Evolutionary conservation across 495 filamentous ascomycete genomes (phyloP).

Genomic region (Penicillium robsamsonii): DNA sequence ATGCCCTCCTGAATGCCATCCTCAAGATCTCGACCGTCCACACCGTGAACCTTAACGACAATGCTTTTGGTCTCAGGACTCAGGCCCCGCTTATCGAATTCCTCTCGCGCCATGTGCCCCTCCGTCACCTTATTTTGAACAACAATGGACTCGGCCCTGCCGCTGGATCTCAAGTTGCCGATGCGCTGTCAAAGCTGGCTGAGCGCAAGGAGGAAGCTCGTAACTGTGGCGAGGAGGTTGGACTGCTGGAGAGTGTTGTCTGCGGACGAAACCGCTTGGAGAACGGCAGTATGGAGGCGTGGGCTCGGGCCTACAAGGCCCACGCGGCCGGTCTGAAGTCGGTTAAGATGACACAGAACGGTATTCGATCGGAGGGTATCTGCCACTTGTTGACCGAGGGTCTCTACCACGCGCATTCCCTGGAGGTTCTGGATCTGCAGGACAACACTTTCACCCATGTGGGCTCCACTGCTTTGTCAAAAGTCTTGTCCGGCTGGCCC

Average conservation of each 20-base stretch:
- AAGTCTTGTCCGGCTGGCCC: conserved; percentile 70
- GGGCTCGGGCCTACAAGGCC: conserved; percentile 80
- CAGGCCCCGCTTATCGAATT: conserved; percentile 81
- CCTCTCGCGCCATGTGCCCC: conserved; percentile 77
- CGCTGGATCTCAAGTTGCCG: conserved; percentile 81
- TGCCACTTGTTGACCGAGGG: conserved; percentile 72
- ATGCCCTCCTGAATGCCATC: conserved; percentile 78
- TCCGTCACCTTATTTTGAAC: conserved; percentile 90
- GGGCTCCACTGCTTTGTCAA: conserved; percentile 75
- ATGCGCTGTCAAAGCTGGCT: conserved; percentile 72
- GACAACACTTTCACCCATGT: conserved; percentile 92
- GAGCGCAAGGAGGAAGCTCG: conserved; percentile 76
- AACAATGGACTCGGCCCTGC: conserved; percentile 97
- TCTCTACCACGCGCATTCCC: conserved; percentile 58
- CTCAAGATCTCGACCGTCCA: conserved; percentile 78
- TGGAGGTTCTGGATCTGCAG: conserved; percentile 83
- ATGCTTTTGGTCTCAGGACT: conserved; percentile 94
- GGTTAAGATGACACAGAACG: conserved; percentile 98
- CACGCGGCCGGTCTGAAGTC: conserved; percentile 71
- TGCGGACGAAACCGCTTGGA: conserved; percentile 95
- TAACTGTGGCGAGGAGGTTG: conserved; percentile 64
- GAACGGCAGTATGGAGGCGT: conserved; percentile 92
- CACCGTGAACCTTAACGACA: conserved; percentile 94
- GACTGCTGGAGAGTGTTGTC: conserved; percentile 86
- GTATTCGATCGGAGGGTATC: conserved; percentile 92